Percentiles rank a stretch among this genome's conserved stretches.
phyloP scores from a whole-genome alignment of 805 yeast genomes.

The Saccharomycopsis schoenii region DNA sequence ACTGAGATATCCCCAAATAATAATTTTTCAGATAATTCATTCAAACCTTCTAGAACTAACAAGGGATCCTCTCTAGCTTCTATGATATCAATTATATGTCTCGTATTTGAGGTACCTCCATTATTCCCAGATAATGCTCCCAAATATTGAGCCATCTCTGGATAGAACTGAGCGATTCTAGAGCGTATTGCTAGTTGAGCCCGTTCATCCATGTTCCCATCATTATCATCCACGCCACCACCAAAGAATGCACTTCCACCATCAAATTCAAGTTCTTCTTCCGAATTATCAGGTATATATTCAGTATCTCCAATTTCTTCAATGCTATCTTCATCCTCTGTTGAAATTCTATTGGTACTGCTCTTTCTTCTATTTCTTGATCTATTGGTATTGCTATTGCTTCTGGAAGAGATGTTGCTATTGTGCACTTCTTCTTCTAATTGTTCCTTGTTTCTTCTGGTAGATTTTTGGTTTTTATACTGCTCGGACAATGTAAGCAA shows the following conservation, averaged over 20 bases:
- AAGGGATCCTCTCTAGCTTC: slow-evolving; percentile 43
- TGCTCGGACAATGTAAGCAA: slow-evolving; percentile 34
- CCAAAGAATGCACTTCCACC: neutral
- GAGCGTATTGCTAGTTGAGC: slow-evolving; percentile 5
- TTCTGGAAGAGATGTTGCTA: neutral
- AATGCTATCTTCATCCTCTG: neutral
- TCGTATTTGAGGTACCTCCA: slow-evolving; percentile 16
- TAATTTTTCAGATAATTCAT: slow-evolving; percentile 52
- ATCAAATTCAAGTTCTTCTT: neutral
- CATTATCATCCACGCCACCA: neutral
- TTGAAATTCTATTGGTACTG: slow-evolving; percentile 19
- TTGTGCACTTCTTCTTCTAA: neutral
- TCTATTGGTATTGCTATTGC: slow-evolving; percentile 1
- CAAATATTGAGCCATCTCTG: slow-evolving; percentile 30
- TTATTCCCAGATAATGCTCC: slow-evolving; percentile 21
- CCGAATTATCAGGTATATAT: slow-evolving; percentile 4
- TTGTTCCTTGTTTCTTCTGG: slow-evolving; percentile 20
- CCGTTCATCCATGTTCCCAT: neutral
- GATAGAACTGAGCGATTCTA: slow-evolving; percentile 29
- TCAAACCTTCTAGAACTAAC: slow-evolving; percentile 51
- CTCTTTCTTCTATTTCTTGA: slow-evolving; percentile 14
- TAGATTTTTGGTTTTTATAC: slow-evolving; percentile 24
- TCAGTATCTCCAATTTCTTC: neutral
- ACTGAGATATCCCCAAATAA: slow-evolving; percentile 28
- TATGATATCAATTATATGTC: slow-evolving; percentile 10